Evolutionary conservation across 345 rosid species (phyloP).

Genomic region (Citrus maxima): DNA sequence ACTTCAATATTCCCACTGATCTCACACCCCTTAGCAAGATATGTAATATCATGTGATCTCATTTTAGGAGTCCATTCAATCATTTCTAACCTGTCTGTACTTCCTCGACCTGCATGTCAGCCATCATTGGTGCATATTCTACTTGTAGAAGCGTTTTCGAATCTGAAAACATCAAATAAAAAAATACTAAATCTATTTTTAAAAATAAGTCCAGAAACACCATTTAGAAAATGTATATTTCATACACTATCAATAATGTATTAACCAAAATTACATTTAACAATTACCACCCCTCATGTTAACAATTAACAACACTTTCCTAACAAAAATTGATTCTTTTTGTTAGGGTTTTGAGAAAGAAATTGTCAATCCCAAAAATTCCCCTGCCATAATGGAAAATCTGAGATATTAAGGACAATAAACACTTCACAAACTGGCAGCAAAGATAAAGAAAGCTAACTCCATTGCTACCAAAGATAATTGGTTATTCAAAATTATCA

Average conservation of each 20-base stretch:
- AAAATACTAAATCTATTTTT: not conserved
- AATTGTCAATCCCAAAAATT: not conserved
- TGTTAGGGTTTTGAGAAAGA: not conserved
- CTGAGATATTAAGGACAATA: not conserved
- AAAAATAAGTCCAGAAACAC: not conserved
- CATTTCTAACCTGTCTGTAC: not conserved
- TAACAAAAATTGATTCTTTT: not conserved
- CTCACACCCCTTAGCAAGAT: not conserved
- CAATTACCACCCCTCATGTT: not conserved
- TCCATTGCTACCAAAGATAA: not conserved
- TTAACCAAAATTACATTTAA: not conserved
- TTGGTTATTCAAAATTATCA: not conserved
- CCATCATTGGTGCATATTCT: not conserved
- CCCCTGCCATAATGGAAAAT: not conserved
- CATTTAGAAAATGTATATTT: not conserved
- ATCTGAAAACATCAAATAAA: not conserved
- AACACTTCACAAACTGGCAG: not conserved
- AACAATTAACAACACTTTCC: not conserved
- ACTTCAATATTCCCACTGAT: not conserved
- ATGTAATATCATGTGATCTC: slow-evolving; percentile 1
- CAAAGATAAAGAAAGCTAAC: not conserved
- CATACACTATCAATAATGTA: not conserved
- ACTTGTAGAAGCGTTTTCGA: not conserved
- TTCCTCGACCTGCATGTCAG: not conserved
- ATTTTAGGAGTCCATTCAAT: not conserved